Evolutionary conservation across 768 basidiomycete genomes (phyloP).

Genomic region (Pulveroboletus frians): DNA sequence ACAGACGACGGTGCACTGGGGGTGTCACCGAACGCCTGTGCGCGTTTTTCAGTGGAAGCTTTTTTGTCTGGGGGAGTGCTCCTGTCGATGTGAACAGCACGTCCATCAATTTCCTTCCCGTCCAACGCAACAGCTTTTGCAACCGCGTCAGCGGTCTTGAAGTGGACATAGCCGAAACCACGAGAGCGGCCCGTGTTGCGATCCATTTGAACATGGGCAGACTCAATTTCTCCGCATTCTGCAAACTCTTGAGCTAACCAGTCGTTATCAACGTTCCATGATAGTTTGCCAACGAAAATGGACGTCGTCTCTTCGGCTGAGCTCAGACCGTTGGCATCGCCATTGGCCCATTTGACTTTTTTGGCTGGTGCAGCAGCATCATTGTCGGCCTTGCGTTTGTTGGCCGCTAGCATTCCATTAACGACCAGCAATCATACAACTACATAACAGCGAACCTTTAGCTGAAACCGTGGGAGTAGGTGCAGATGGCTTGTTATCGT

Average conservation of each 20-base stretch:
- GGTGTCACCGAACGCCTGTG: conserved; percentile 71
- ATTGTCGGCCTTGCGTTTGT: conserved; percentile 80
- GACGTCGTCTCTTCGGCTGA: conserved; percentile 51
- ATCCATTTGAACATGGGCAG: conserved; percentile 85
- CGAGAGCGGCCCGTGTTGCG: conserved; percentile 77
- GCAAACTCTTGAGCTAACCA: conserved; percentile 90
- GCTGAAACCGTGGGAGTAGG: conserved; percentile 44
- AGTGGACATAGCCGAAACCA: conserved; percentile 82
- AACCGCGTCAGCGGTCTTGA: conserved; percentile 63
- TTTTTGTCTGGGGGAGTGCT: conserved; percentile 58
- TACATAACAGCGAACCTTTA: conserved; percentile 32
- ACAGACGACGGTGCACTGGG: conserved; percentile 62
- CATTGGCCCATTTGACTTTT: conserved; percentile 75
- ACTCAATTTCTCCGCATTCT: conserved; percentile 80
- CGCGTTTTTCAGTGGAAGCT: conserved; percentile 59
- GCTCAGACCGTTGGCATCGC: conserved; percentile 33
- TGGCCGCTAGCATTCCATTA: conserved; percentile 20
- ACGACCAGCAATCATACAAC: background rate
- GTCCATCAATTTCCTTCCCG: conserved; percentile 90
- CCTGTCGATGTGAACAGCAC: conserved; percentile 80
- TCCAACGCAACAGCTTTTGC: conserved; percentile 76
- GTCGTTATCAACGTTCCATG: conserved; percentile 97
- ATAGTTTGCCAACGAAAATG: conserved; percentile 88
- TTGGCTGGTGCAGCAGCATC: conserved; percentile 59
- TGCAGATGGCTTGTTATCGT: background rate